These are phyloP conservation scores for Thielaviopsis populi DNA, from an alignment of 2,329 filamentous ascomycete species.

Conservation along the genomic window DNA sequence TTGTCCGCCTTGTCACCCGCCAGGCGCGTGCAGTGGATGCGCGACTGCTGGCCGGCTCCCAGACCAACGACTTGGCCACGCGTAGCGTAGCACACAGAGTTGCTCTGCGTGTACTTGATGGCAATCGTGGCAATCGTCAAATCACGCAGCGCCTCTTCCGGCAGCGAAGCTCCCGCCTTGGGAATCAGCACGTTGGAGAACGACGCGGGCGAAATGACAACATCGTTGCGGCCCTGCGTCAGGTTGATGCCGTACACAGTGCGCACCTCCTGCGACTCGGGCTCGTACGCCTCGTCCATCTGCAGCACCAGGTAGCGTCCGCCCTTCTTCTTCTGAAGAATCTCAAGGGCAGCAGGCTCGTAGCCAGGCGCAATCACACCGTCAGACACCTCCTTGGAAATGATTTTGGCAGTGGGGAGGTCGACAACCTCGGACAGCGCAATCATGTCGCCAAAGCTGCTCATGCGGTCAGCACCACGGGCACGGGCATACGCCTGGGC, in stretches of 20 bases:
- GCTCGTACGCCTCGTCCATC: conserved; percentile 78
- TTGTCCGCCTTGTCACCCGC: conserved; percentile 98
- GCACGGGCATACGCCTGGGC: conserved; percentile 94
- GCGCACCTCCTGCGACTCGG: conserved; percentile 65
- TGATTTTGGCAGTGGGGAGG: conserved; percentile 87
- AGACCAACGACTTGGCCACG: conserved; percentile 90
- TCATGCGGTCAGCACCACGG: conserved; percentile 94
- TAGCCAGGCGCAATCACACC: conserved; percentile 89
- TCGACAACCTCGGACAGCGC: conserved; percentile 85
- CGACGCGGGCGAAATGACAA: conserved; percentile 67
- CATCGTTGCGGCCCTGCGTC: conserved; percentile 84
- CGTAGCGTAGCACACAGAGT: conserved; percentile 93
- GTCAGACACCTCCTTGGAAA: conserved; percentile 93
- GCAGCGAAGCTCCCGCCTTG: conserved; percentile 57
- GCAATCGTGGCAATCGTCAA: conserved; percentile 92
- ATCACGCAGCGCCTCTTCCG: conserved; percentile 73
- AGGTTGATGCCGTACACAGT: conserved; percentile 84
- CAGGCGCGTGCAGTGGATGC: conserved; percentile 95
- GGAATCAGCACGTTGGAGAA: conserved; percentile 79
- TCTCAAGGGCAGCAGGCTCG: conserved; percentile 68
- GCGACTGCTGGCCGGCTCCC: conserved; percentile 89
- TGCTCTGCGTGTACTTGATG: conserved; percentile 96
- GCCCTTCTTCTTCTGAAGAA: conserved; percentile 95
- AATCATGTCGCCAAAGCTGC: conserved; percentile 93
- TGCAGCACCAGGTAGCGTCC: conserved; percentile 92